Percentiles rank a stretch among this genome's conserved stretches.
phyloP scores from a whole-genome alignment of 1,284 basidiomycete genomes.

The Ganoderma lucidum region DNA sequence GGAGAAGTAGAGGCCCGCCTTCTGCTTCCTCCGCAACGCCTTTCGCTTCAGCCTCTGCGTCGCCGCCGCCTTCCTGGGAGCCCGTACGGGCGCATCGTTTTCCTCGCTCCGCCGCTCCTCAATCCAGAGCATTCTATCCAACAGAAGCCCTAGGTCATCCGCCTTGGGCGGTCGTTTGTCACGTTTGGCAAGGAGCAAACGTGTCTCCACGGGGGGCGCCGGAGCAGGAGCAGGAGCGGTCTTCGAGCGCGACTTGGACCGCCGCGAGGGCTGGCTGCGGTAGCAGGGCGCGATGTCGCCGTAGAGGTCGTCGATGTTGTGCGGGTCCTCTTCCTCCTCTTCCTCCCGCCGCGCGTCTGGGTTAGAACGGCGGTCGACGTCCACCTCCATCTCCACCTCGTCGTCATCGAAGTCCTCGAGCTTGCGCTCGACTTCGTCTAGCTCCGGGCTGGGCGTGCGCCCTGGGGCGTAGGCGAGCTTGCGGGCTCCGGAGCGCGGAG shows the following conservation, averaged over 20 bases:
- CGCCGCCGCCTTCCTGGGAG: constrained; percentile 6
- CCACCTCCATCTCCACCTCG: not conserved
- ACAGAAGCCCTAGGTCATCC: constrained; percentile 21
- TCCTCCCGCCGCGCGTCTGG: not conserved
- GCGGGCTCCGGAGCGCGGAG: not conserved
- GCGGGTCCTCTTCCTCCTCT: constrained; percentile 17
- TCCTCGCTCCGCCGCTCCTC: not conserved
- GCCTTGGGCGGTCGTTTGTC: not conserved
- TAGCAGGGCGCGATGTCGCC: constrained; percentile 24
- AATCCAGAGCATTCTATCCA: constrained; percentile 14
- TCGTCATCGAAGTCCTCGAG: constrained; percentile 19
- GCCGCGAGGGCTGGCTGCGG: not conserved
- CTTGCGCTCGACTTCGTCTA: constrained; percentile 22
- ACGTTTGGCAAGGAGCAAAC: not conserved
- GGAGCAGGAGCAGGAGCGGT: not conserved
- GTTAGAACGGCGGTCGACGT: constrained; percentile 11
- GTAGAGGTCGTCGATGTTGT: constrained; percentile 28
- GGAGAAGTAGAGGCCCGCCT: constrained; percentile 9
- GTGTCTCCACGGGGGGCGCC: not conserved
- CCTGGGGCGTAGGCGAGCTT: not conserved
- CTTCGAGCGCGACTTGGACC: not conserved
- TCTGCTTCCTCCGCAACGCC: constrained; percentile 19
- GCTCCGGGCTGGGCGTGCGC: constrained; percentile 9
- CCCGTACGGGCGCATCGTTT: constrained; percentile 5
- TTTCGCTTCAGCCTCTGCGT: constrained; percentile 19